phyloP scores from a whole-genome alignment of 1,284 basidiomycete genomes.

The Spongiforma sp. region DNA sequence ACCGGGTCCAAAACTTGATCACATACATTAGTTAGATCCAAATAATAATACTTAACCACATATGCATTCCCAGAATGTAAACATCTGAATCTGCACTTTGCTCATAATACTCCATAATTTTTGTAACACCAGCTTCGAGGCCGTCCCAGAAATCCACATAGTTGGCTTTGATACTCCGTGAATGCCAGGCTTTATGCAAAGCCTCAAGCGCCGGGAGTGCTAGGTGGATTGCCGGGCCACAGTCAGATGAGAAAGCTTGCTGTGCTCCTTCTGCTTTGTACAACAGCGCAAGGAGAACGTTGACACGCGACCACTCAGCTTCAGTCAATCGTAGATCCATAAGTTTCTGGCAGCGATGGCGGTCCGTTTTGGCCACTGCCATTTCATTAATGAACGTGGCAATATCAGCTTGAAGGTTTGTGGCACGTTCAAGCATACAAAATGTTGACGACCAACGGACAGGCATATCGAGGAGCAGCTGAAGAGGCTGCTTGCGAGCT shows the following conservation, averaged over 20 bases:
- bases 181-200: background rate
- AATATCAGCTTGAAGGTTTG: background rate
- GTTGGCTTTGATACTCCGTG: background rate
- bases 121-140: background rate
- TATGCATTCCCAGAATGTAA: background rate
- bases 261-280: too few species aligned
- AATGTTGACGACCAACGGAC: too few species aligned
- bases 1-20: background rate
- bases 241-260: too few species aligned
- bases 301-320: too few species aligned
- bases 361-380: too few species aligned
- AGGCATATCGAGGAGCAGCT: too few species aligned
- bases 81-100: background rate
- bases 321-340: too few species aligned
- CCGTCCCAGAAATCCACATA: background rate
- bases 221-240: background rate
- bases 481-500: too few species aligned
- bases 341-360: too few species aligned
- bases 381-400: too few species aligned
- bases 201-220: background rate
- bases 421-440: background rate
- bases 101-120: background rate
- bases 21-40: background rate
- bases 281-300: too few species aligned
- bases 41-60: background rate